Evolutionary conservation across 225 moss, liverwort and hornwort species (phyloP), one percentile per base, ranked within the genome.

Genomic region (Physcomitrium patens): DNA sequence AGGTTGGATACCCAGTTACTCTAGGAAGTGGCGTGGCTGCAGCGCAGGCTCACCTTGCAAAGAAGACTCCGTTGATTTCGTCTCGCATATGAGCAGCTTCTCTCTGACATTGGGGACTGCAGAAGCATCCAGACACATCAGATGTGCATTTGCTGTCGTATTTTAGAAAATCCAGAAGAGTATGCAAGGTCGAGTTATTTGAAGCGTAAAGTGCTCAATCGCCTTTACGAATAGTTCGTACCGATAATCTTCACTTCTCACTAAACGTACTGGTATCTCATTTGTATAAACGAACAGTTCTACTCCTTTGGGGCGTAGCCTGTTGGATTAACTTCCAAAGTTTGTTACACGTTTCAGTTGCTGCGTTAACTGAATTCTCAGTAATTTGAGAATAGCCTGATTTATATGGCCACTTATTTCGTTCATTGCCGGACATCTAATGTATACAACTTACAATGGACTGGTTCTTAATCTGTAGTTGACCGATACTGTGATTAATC

Each of bases 1-100:
- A 96, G 55, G 77, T 84, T 13, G 96, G 96, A 16, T 86, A 90
- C 55, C 80, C 89, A 12, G 65, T 96, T 19, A 82, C 86, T 17
- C 64, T 92, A 10, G 96, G 96, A 56, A 96, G 96, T 53, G 96
- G 96, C 12, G 92, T 96, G 8, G 94, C 82, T 2, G 96, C 96
- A 62, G 94, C 94, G 7, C 79, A 87, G 63, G 90, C 92, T 10
- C 76, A 84, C 50, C 82, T 96, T 12, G 51, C 78, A 8, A 89
- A 87, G 80, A 56, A 80, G 45, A 96, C 92, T 24, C 96, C 96
- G 8, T 65, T 97, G 65, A 97, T 97, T 60, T 41, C 83, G 48
- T 97, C 97, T 45, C 88, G 97, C 60, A 76, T 83, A 0, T 83
- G 53, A 73, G 23, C 55, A 64, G 49, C 46, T 27, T 28, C 51